Base-by-base conservation (phyloP, 2,329 filamentous ascomycete species). In the Nemania sp. region DNA sequence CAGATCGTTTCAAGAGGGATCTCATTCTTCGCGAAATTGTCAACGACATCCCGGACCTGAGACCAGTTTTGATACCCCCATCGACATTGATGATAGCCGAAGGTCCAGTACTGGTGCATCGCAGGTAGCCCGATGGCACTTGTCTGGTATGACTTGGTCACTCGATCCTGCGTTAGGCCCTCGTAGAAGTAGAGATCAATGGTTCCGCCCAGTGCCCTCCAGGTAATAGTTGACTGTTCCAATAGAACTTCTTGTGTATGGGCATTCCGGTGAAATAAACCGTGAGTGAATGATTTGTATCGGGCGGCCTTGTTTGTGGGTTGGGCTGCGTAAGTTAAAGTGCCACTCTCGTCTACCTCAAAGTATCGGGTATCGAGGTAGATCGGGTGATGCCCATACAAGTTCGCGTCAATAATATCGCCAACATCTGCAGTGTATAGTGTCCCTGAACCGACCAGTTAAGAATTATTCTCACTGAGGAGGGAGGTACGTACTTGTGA, bases 331-430 rank as follows among this genome's bases (percentile, higher is more conserved):
- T 86, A 81, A 1, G 73, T 77, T 42, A 80, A 72, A 26, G 74
- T 70, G 3, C 79, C 78, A 3, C 75, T 74, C 1, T 72, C 55
- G 43, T 80, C 74, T 9, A 79, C 73, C 58, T 86, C 78, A 62
- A 85, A 90, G 71, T 91, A 93, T 52, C 88, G 80, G 1, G 88
- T 92, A 59, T 93, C 90, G 3, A 92, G 75, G 66, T 93, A 94
- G 65, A 92, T 84, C 0, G 90, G 86, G 62, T 94, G 90, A 34
- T 77, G 80, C 6, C 90, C 89, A 63, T 94, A 94, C 5, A 91
- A 75, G 62, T 92, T 92, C 11, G 75, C 69, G 34, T 84, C 84
- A 33, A 85, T 80, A 5, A 80, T 79, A 63, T 88, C 86, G 6
- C 81, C 86, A 24, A 79, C 79, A 70, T 92, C 88, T 14, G 86